Evolutionary conservation across 139 green algal genomes (phyloP).

Genomic region (Haematococcus sp.): DNA sequence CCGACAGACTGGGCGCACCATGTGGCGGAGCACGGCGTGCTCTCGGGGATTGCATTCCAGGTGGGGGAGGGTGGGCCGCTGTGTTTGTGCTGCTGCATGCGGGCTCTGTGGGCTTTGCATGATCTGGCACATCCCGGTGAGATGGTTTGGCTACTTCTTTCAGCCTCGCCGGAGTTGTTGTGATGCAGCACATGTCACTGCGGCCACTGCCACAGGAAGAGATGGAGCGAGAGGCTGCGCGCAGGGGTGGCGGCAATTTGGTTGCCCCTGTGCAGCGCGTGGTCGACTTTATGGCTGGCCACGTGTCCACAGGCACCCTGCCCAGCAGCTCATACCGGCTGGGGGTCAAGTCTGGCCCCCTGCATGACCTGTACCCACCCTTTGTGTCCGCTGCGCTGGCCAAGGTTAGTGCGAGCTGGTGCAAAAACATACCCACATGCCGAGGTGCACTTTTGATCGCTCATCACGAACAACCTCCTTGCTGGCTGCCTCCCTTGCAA

Average conservation of each 20-base stretch:
- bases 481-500: too few relatives aligned
- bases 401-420: background rate
- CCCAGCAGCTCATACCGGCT: conserved; percentile 33
- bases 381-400: conserved; percentile 54
- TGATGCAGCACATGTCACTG: too few relatives aligned
- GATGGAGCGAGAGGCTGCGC: conserved; percentile 44
- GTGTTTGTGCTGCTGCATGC: conserved; percentile 15
- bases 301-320: background rate
- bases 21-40: conserved; percentile 35
- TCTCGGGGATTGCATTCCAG: conserved; percentile 75
- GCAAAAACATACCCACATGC: too few relatives aligned
- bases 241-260: conserved; percentile 64
- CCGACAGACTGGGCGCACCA: conserved; percentile 65
- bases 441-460: too few relatives aligned
- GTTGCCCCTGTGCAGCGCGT: conserved; percentile 71
- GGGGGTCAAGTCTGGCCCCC: conserved; percentile 47
- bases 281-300: conserved; percentile 66
- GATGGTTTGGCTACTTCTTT: too few relatives aligned
- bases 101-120: conserved; percentile 9
- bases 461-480: too few relatives aligned
- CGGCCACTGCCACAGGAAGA: too few relatives aligned
- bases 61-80: conserved; percentile 4
- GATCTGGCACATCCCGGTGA: too few relatives aligned
- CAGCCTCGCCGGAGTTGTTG: too few relatives aligned
- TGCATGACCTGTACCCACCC: conserved; percentile 73